Conservation (phyloP, 2,329 filamentous ascomycete genomes). For the Penicillium sp. region DNA sequence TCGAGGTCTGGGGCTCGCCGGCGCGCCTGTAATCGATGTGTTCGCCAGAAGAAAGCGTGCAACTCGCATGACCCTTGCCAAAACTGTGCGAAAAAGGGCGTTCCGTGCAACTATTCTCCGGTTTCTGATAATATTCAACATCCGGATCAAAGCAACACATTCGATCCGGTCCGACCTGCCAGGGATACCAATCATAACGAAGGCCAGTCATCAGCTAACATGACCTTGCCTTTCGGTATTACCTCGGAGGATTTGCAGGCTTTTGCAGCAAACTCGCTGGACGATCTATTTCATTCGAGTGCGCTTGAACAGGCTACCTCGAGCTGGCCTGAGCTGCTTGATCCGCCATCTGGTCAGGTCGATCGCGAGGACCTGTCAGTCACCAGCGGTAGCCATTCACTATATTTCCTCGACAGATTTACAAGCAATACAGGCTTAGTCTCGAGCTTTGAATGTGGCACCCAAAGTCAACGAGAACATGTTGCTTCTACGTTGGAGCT, state of each 20-base stretch:
- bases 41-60: constrained; percentile 36
- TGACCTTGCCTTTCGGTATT: constrained; percentile 4
- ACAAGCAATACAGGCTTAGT: constrained; percentile 37
- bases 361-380: constrained; percentile 1
- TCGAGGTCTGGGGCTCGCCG: constrained; percentile 19
- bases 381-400: constrained; percentile 13
- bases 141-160: not conserved
- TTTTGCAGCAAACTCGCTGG: constrained; percentile 1
- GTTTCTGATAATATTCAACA: not conserved
- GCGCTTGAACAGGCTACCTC: constrained; percentile 3
- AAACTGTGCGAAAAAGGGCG: constrained; percentile 23
- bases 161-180: not conserved
- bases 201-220: not conserved
- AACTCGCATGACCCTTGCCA: constrained; percentile 30
- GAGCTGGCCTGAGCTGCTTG: constrained; percentile 12
- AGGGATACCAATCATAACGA: not conserved
- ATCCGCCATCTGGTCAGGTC: constrained; percentile 2
- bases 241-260: not conserved
- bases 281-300: not conserved
- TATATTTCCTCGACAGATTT: constrained; percentile 34
- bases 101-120: constrained; percentile 21
- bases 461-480: constrained; percentile 29
- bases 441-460: constrained; percentile 38
- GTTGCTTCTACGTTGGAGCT: constrained; percentile 9
- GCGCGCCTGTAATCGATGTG: constrained; percentile 36